phyloP scores from a whole-genome alignment of 768 basidiomycete genomes.

The Russula sp. region DNA sequence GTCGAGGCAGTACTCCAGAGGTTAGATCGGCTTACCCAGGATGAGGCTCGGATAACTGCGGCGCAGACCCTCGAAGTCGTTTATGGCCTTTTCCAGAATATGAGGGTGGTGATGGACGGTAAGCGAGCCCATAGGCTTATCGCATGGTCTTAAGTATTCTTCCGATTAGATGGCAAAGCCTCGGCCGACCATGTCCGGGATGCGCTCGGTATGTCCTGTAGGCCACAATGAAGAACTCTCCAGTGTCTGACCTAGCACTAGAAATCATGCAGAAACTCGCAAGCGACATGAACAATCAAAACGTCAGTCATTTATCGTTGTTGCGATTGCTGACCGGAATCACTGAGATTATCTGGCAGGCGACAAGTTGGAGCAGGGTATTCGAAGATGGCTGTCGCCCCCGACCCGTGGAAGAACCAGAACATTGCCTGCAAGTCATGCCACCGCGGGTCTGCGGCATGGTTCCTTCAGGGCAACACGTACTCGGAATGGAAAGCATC shows the following conservation, averaged over 20 bases:
- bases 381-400: neutral
- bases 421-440: neutral
- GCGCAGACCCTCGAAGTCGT: neutral
- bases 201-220: neutral
- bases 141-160: neutral
- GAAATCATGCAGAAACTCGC: neutral
- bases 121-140: neutral
- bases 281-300: neutral
- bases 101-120: neutral
- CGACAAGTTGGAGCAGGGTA: neutral
- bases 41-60: neutral
- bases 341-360: neutral
- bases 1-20: neutral
- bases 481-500: neutral
- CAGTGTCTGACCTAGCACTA: neutral
- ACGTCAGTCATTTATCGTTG: neutral
- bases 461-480: conserved; percentile 1
- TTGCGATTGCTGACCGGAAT: too few species aligned
- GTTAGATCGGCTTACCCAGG: neutral
- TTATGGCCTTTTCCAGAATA: neutral
- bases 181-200: neutral
- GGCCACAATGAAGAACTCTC: neutral
- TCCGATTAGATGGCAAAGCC: neutral
- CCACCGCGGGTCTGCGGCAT: neutral
- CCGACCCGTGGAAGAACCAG: conserved; percentile 1